A percentile compares a stretch with the other conserved stretches of the same genome.
Evolutionary conservation across 352 stramenopile species (phyloP).

Genomic region (Plasmopara halstedii): DNA sequence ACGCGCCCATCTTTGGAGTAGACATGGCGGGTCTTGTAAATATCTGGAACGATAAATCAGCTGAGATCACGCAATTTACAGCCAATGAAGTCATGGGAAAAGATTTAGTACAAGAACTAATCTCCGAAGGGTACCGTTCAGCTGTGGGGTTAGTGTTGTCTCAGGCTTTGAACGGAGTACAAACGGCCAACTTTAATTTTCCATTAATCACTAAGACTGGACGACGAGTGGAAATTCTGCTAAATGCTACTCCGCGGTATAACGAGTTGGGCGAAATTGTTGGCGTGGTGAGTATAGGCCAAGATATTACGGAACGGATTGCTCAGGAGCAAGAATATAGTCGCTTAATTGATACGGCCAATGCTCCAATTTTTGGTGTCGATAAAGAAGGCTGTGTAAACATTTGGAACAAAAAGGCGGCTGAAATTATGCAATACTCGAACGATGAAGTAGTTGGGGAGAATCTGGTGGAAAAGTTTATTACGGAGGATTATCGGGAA

Average conservation of each 20-base stretch:
- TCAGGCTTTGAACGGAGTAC: constrained; percentile 55
- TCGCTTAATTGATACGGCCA: constrained; percentile 84
- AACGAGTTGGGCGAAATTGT: constrained; percentile 71
- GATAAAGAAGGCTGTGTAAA: constrained; percentile 74
- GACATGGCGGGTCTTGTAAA: constrained; percentile 69
- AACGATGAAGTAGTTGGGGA: constrained; percentile 84
- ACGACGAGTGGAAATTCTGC: constrained; percentile 63
- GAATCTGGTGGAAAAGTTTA: constrained; percentile 87
- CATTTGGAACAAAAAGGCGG: constrained; percentile 90
- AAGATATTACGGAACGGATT: constrained; percentile 85
- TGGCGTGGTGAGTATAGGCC: constrained; percentile 77
- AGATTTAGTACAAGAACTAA: constrained; percentile 85
- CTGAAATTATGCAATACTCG: constrained; percentile 86
- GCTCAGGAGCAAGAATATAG: constrained; percentile 86
- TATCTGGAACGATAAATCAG: constrained; percentile 89
- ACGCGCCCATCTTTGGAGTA: constrained; percentile 85
- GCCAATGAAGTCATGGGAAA: constrained; percentile 85
- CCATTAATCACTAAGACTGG: constrained; percentile 71
- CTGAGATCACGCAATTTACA: constrained; percentile 84
- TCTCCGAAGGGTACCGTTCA: constrained; percentile 64
- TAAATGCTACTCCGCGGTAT: constrained; percentile 71
- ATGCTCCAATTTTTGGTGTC: constrained; percentile 87
- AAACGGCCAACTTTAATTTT: constrained; percentile 82
- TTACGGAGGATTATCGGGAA: constrained; percentile 68
- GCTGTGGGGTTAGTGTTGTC: constrained; percentile 59